These are phyloP conservation scores for Rubus idaeus DNA, from an alignment of 306 rosid species.

Conservation along the genomic window DNA sequence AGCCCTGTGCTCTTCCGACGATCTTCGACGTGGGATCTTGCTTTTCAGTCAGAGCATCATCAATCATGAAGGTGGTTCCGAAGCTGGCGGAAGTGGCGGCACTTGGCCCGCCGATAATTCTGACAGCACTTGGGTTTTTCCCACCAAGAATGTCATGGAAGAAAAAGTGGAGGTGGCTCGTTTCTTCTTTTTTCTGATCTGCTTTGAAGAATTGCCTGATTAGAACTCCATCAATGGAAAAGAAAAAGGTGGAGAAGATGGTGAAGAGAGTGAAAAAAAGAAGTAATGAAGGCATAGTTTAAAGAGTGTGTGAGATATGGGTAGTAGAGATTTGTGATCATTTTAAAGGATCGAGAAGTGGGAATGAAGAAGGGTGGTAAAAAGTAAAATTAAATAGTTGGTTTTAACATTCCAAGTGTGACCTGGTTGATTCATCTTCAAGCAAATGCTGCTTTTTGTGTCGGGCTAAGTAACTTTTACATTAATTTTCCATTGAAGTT, in stretches of 20 bases:
- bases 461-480: background rate
- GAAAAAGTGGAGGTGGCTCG: conserved; percentile 29
- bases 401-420: background rate
- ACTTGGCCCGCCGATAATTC: background rate
- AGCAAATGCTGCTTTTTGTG: conserved; percentile 2
- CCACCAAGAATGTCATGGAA: conserved; percentile 32
- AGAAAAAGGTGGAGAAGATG: conserved; percentile 1
- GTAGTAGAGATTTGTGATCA: background rate
- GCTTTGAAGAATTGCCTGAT: conserved; percentile 16
- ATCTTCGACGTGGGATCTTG: conserved; percentile 20
- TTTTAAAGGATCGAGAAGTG: background rate
- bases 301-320: background rate
- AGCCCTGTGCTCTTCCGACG: conserved; percentile 36
- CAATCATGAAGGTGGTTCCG: conserved; percentile 22
- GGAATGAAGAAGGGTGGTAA: background rate
- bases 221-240: conserved; percentile 19
- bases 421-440: conserved; percentile 12
- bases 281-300: conserved; percentile 4
- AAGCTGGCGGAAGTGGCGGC: background rate
- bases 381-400: background rate
- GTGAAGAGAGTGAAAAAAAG: conserved; percentile 4
- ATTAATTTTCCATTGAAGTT: background rate
- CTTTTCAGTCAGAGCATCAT: conserved; percentile 28
- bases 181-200: background rate
- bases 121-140: conserved; percentile 17